Evolutionary conservation across 1,284 basidiomycete genomes (phyloP), one percentile per base, ranked within the genome.

Genomic region (Malassezia vespertilionis): DNA sequence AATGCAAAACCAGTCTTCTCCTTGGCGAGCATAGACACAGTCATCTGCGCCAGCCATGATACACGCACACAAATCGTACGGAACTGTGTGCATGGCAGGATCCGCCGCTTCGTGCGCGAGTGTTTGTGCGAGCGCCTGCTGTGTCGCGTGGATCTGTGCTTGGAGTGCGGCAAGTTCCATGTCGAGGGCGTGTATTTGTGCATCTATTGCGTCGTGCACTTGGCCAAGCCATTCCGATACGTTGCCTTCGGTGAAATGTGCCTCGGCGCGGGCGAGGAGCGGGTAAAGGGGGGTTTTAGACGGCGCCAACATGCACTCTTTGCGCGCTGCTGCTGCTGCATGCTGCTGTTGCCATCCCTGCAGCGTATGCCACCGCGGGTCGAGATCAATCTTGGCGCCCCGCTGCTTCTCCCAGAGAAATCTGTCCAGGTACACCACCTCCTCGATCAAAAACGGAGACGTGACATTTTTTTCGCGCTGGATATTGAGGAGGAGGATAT

Each of bases 401-500:
- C 32, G 23, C 22, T 31, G 42, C 18, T 27, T 17, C 10, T 18
- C 18, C 48, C 48, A 51, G 14, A 51, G 33, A 26, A 51, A 51
- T 4, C 37, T 24, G 14, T 44, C 42, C 14, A 51, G 18, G n/a
- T 35, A 35, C 4, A 51, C 9, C 10, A 15, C 24, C 12, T 12
- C 15, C n/a, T 51, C 42, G 17, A 51, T 40, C 17, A 15, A 33
- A 35, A 51, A 51, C n/a, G 21, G 28, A 6, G 17, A 2, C 5
- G 15, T 33, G 6, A 15, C 28, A 15, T 7, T n/a, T 3, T 1
- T 6, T 3, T 22, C 17, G 11, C 21, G 42, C 33, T 36, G 37
- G 23, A 51, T 23, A 11, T 27, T 27, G 4, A 51, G 15, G 5
- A 40, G 20, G 2, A 51, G 38, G 32, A 51, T 43, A 11, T 45